A percentile compares a stretch with the other conserved stretches of the same genome.
phyloP scores from a whole-genome alignment of 306 rosid genomes.

The Canavalia ensiformis region DNA sequence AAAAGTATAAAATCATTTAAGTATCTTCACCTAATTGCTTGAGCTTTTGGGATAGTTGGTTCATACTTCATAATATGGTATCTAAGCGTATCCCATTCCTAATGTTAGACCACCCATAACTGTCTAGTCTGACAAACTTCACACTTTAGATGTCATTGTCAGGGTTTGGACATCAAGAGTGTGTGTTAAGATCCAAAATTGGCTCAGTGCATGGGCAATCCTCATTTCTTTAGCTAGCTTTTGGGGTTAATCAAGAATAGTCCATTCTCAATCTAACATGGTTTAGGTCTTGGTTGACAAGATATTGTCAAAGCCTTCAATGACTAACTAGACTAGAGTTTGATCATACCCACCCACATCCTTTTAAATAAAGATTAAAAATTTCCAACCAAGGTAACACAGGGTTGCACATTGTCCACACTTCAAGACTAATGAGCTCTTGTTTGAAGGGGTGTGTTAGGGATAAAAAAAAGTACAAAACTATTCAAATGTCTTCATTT shows the following conservation, averaged over 20 bases:
- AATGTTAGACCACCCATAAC: neutral
- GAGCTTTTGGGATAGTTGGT: neutral
- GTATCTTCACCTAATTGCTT: neutral
- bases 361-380: neutral
- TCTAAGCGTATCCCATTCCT: neutral
- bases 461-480: neutral
- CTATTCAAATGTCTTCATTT: neutral
- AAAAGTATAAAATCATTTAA: too few species aligned
- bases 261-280: neutral
- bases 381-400: neutral
- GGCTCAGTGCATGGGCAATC: too few species aligned
- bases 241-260: neutral
- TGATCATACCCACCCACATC: neutral
- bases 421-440: neutral
- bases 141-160: neutral
- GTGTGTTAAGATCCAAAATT: too few species aligned
- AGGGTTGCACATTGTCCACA: neutral
- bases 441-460: neutral
- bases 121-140: too few species aligned
- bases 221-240: too few species aligned
- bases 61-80: neutral
- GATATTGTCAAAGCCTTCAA: neutral
- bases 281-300: neutral
- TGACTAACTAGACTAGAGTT: constrained; percentile 11
- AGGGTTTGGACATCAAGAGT: too few species aligned